Evolutionary conservation across 2,329 filamentous ascomycete genomes (phyloP).

Genomic region (Penicillium rolfsii): DNA sequence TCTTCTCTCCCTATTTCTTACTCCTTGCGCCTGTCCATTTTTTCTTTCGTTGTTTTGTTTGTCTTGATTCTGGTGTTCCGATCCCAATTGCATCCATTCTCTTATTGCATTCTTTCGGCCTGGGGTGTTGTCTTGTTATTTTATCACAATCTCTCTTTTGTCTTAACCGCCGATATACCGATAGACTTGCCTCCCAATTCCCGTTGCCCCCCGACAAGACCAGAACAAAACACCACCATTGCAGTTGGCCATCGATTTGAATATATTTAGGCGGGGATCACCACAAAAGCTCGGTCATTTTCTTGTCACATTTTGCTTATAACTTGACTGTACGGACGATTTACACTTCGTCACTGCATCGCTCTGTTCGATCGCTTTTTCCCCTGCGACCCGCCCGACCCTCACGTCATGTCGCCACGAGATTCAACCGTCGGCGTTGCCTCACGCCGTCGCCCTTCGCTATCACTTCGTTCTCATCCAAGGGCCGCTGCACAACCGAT

Average conservation of each 20-base stretch:
- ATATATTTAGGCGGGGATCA: conserved; percentile 16
- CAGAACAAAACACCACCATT: conserved; percentile 12
- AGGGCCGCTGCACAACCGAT: conserved; percentile 39
- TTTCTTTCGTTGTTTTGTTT: conserved; percentile 16
- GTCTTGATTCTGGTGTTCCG: conserved; percentile 18
- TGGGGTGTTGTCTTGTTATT: conserved; percentile 20
- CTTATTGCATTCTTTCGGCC: conserved; percentile 15
- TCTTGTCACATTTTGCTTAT: not conserved
- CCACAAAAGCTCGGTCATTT: conserved; percentile 21
- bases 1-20: conserved; percentile 26
- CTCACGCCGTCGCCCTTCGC: conserved; percentile 43
- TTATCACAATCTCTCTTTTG: conserved; percentile 12
- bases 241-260: conserved; percentile 1
- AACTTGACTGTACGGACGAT: not conserved
- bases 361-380: conserved; percentile 15
- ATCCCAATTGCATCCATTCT: conserved; percentile 24
- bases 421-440: conserved; percentile 33
- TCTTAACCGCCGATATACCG: conserved; percentile 9
- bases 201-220: conserved; percentile 6
- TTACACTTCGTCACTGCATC: conserved; percentile 7
- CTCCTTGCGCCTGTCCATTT: conserved; percentile 22
- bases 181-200: conserved; percentile 18
- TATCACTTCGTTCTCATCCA: conserved; percentile 43
- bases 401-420: conserved; percentile 36
- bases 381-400: conserved; percentile 9